Evolutionary conservation across 1,284 basidiomycete genomes (phyloP).

Genomic region (Cryptococcus hybrid): DNA sequence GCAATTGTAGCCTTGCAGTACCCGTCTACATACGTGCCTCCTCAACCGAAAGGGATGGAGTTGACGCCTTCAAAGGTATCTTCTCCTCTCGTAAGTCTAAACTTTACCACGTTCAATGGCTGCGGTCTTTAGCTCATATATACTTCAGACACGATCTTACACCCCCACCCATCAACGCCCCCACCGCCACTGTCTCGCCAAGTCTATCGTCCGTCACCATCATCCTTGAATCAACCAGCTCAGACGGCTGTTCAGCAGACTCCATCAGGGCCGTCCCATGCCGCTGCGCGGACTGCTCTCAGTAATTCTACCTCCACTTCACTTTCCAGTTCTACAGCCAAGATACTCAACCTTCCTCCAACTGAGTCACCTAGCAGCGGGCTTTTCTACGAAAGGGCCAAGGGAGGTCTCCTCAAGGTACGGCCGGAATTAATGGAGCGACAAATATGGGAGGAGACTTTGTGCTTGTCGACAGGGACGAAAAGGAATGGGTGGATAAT

Average conservation of each 20-base stretch:
- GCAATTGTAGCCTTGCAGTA: slow-evolving; percentile 29
- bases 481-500: slow-evolving; percentile 47
- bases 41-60: slow-evolving; percentile 15
- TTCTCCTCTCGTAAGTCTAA: slow-evolving; percentile 37
- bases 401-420: slow-evolving; percentile 3
- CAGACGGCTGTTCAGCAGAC: no score
- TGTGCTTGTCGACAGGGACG: slow-evolving; percentile 39
- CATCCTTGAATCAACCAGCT: slow-evolving; percentile 1
- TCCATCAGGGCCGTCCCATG: no score
- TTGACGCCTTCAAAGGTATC: slow-evolving; percentile 27
- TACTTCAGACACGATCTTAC: background rate
- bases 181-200: background rate
- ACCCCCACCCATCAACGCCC: background rate
- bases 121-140: background rate
- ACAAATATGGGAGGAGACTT: slow-evolving; percentile 23
- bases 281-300: no score
- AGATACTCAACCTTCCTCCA: slow-evolving; percentile 28
- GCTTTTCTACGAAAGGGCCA: slow-evolving; percentile 29
- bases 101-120: background rate
- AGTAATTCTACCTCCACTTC: slow-evolving; percentile 13
- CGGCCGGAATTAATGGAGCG: background rate
- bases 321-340: slow-evolving; percentile 28
- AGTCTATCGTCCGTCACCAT: slow-evolving; percentile 4
- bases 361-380: slow-evolving; percentile 18
- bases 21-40: slow-evolving; percentile 18